A percentile compares a stretch with the other conserved stretches of the same genome.
phyloP scores from a whole-genome alignment of 2,329 filamentous ascomycete genomes.

The Plectosphaerella sp. region DNA sequence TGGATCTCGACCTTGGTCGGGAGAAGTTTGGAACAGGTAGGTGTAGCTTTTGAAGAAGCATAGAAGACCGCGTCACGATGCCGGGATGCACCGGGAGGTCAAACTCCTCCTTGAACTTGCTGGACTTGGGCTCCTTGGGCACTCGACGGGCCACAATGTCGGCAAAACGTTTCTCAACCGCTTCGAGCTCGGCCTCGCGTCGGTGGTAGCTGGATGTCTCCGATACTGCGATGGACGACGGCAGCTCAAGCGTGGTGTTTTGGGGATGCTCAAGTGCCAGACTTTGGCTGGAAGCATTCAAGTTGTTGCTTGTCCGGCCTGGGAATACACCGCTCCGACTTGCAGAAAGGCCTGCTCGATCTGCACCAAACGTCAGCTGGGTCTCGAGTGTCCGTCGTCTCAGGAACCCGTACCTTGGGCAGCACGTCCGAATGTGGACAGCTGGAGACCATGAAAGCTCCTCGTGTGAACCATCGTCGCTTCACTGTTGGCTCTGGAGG shows the following conservation, averaged over 20 bases:
- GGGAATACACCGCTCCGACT: no score
- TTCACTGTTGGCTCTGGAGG: slow-evolving; percentile 1
- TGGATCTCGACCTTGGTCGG: slow-evolving; percentile 4
- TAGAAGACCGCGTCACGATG: slow-evolving; percentile 17
- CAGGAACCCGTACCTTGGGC: no score
- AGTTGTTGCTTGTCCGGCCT: slow-evolving; percentile 1
- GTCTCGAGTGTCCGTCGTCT: no score
- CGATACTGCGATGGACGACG: slow-evolving; percentile 18
- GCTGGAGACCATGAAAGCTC: slow-evolving; percentile 27
- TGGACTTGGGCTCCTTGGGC: slow-evolving; percentile 21
- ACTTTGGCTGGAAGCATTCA: slow-evolving; percentile 9
- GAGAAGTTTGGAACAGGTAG: slow-evolving; percentile 25
- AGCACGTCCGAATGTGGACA: slow-evolving; percentile 29
- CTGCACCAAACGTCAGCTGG: no score
- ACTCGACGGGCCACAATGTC: slow-evolving; percentile 24
- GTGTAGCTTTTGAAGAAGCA: slow-evolving; percentile 29
- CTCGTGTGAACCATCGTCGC: slow-evolving; percentile 21
- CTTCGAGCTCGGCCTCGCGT: slow-evolving; percentile 31
- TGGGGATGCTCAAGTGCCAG: slow-evolving; percentile 1
- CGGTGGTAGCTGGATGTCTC: slow-evolving; percentile 32
- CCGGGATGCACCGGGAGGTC: slow-evolving; percentile 13
- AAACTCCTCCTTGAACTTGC: slow-evolving; percentile 38
- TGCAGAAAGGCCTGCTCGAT: no score
- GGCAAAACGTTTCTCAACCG: slow-evolving; percentile 35
- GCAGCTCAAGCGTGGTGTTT: no score